These are phyloP conservation scores for Pichia sp. DNA, from an alignment of 1,139 yeast genomes.

Conservation along the genomic window DNA sequence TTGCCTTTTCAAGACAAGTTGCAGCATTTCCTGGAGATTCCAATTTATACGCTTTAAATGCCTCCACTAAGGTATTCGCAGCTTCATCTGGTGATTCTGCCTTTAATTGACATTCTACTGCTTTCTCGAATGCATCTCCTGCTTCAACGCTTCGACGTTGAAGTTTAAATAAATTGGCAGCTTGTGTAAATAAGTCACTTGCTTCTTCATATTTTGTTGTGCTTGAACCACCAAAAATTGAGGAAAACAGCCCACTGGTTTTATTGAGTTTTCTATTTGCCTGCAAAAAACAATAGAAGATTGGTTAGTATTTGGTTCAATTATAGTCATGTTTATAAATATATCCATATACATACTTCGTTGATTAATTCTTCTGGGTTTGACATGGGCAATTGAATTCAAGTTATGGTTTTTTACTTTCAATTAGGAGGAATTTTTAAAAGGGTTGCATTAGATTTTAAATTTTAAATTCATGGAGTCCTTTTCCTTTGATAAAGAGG, in stretches of 20 bases:
- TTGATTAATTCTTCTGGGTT: constrained; percentile 30
- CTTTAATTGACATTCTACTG: constrained; percentile 71
- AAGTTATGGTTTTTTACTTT: too few species aligned
- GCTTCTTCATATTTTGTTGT: constrained; percentile 81
- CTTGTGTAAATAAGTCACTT: constrained; percentile 80
- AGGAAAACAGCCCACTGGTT: constrained; percentile 61
- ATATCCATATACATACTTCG: constrained; percentile 24
- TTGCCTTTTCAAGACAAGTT: constrained; percentile 67
- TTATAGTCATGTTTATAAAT: neutral
- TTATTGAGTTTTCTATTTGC: constrained; percentile 67
- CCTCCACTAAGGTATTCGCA: constrained; percentile 85
- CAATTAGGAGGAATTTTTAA: too few species aligned
- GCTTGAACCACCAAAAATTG: constrained; percentile 65
- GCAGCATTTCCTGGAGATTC: constrained; percentile 76
- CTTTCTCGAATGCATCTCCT: constrained; percentile 78
- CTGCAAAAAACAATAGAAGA: constrained; percentile 31
- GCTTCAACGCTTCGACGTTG: constrained; percentile 64
- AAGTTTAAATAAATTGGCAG: constrained; percentile 80
- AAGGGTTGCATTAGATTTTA: too few species aligned
- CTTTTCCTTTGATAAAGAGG: too few species aligned
- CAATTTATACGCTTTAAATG: constrained; percentile 77
- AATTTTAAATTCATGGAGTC: too few species aligned
- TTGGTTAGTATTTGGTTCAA: constrained; percentile 6
- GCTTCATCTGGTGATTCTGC: constrained; percentile 86
- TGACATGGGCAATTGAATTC: too few species aligned